Conservation (phyloP, 305 asterid species). For the Solanum hybrid region DNA sequence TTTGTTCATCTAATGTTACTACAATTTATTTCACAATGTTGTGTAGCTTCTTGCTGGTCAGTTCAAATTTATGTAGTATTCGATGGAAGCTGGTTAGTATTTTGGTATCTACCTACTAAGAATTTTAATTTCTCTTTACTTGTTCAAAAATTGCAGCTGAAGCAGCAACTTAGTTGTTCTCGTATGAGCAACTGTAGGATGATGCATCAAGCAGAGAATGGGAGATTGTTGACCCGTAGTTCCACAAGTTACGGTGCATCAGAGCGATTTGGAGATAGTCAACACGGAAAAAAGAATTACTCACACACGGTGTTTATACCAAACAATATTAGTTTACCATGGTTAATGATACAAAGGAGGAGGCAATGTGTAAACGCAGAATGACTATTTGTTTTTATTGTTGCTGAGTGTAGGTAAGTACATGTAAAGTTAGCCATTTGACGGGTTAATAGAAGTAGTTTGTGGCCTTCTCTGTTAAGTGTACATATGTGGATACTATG, state of each 20-base stretch:
- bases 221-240: neutral
- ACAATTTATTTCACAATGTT: neutral
- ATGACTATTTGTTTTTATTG: neutral
- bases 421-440: neutral
- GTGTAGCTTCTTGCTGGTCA: neutral
- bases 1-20: neutral
- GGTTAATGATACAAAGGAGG: neutral
- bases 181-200: neutral
- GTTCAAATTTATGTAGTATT: neutral
- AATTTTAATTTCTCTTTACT: neutral
- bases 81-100: neutral
- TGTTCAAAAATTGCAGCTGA: neutral
- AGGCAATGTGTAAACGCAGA: neutral
- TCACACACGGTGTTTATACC: neutral
- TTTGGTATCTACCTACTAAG: neutral
- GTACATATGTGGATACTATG: neutral
- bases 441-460: neutral
- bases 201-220: neutral
- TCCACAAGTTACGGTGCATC: neutral
- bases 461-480: neutral
- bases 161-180: neutral
- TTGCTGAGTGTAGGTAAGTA: neutral
- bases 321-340: neutral
- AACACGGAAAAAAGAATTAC: neutral
- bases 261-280: neutral